Conservation (phyloP, 116 monocot genomes). For the Phalaenopsis hybrid region DNA sequence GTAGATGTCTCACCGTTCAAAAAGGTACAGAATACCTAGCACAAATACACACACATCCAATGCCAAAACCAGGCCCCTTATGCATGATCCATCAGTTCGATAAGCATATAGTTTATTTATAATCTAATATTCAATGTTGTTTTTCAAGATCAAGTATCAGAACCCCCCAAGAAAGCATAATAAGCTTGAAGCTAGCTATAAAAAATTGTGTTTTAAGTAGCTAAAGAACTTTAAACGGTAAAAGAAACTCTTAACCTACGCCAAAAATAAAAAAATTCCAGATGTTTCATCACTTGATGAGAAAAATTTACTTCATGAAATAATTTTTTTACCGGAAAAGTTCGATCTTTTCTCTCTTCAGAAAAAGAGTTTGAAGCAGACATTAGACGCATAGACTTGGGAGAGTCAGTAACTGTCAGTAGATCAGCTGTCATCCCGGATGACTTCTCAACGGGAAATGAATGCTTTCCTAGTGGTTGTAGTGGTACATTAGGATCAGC, state of each 20-base stretch:
- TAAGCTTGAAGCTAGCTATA: too few species aligned
- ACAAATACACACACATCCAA: too few species aligned
- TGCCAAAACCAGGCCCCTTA: too few species aligned
- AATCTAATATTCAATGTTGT: too few species aligned
- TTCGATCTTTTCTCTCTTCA: slow-evolving; percentile 7
- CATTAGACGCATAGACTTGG: slow-evolving; percentile 9
- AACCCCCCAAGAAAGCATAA: too few species aligned
- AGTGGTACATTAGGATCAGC: background rate
- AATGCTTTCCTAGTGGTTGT: background rate
- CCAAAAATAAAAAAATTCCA: background rate
- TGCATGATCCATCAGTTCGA: too few species aligned
- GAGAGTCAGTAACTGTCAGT: background rate
- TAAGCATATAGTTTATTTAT: too few species aligned
- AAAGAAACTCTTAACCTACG: background rate
- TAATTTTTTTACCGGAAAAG: slow-evolving; percentile 14
- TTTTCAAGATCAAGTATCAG: too few species aligned
- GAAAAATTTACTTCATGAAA: background rate
- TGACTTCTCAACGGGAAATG: background rate
- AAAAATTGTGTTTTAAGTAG: background rate
- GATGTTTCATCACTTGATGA: background rate
- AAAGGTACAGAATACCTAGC: too few species aligned
- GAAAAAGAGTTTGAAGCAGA: background rate
- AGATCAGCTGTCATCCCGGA: background rate
- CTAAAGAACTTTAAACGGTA: background rate
- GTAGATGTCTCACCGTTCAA: too few species aligned